phyloP scores from a whole-genome alignment of 106 monocot species.

The Apostasia shenzhenica region DNA sequence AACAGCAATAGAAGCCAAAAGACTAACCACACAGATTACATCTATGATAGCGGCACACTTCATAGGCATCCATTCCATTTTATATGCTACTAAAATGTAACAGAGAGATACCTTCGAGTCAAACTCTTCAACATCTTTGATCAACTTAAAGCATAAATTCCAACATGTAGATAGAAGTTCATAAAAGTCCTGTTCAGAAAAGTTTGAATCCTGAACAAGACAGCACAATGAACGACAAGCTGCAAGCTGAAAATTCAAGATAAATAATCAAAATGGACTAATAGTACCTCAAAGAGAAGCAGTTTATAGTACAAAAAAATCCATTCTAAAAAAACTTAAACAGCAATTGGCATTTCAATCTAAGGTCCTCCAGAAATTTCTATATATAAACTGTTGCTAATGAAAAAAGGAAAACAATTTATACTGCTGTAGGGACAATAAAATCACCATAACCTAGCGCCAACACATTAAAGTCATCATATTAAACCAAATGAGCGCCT shows the following conservation, averaged over 20 bases:
- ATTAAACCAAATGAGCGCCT: not conserved
- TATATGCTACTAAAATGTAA: slow-evolving; percentile 1
- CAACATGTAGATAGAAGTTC: slow-evolving; percentile 82
- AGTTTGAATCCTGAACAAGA: slow-evolving; percentile 86
- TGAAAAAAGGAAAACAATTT: too few species aligned
- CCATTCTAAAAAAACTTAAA: too few species aligned
- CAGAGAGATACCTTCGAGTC: slow-evolving; percentile 79
- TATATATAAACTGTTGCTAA: too few species aligned
- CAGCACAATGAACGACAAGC: slow-evolving; percentile 90
- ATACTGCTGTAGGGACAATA: too few species aligned
- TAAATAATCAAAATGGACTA: not conserved
- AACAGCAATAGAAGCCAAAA: too few species aligned
- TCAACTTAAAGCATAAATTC: slow-evolving; percentile 80
- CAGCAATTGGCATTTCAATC: too few species aligned
- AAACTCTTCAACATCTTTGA: slow-evolving; percentile 89
- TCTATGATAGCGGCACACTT: too few species aligned
- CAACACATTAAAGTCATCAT: not conserved
- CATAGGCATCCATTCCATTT: not conserved
- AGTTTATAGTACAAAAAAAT: too few species aligned
- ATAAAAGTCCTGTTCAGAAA: slow-evolving; percentile 69
- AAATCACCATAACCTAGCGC: too few species aligned
- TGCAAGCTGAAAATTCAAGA: slow-evolving; percentile 62
- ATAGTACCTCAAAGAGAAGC: not conserved
- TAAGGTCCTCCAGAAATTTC: too few species aligned
- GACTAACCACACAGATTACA: too few species aligned